phyloP scores from a whole-genome alignment of 1,139 yeast genomes.

The Kodamaea fungicola region DNA sequence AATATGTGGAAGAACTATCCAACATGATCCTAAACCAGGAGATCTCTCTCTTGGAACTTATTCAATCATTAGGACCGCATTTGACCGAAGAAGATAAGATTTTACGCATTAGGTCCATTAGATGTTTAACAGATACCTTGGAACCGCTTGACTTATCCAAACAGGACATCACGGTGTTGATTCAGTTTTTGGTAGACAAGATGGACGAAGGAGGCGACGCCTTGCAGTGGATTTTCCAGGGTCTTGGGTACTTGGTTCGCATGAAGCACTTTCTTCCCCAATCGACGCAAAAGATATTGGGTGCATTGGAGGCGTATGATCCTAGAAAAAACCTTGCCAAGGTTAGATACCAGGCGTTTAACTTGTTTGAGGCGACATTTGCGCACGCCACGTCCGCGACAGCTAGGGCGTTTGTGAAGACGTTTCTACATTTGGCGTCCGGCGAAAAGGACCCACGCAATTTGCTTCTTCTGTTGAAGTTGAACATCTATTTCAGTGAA shows the following conservation, averaged over 20 bases:
- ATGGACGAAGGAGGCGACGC: conserved; percentile 58
- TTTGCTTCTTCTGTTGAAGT: conserved; percentile 62
- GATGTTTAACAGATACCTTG: conserved; percentile 57
- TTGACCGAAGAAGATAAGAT: conserved; percentile 59
- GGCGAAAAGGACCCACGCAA: conserved; percentile 97
- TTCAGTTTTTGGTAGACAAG: conserved; percentile 62
- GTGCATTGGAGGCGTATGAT: conserved; percentile 44
- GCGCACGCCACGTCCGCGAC: conserved; percentile 12
- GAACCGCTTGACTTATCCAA: conserved; percentile 40
- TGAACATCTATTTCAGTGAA: conserved; percentile 50
- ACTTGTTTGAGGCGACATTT: conserved; percentile 36
- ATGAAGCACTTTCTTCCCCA: conserved; percentile 44
- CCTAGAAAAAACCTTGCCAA: conserved; percentile 65
- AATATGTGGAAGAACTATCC: conserved; percentile 27
- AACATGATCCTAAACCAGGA: conserved; percentile 29
- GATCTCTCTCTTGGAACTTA: conserved; percentile 48
- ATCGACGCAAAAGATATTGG: conserved; percentile 33
- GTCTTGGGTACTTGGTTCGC: conserved; percentile 48
- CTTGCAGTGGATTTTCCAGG: conserved; percentile 50
- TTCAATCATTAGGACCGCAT: conserved; percentile 51
- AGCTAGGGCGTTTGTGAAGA: conserved; percentile 43
- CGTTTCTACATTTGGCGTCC: conserved; percentile 65
- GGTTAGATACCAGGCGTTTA: conserved; percentile 59
- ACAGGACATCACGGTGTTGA: conserved; percentile 66
- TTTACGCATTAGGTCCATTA: conserved; percentile 50